Evolutionary conservation across 495 filamentous ascomycete species (phyloP), one percentile per base, ranked within the genome.

Genomic region (Podospora anserina): DNA sequence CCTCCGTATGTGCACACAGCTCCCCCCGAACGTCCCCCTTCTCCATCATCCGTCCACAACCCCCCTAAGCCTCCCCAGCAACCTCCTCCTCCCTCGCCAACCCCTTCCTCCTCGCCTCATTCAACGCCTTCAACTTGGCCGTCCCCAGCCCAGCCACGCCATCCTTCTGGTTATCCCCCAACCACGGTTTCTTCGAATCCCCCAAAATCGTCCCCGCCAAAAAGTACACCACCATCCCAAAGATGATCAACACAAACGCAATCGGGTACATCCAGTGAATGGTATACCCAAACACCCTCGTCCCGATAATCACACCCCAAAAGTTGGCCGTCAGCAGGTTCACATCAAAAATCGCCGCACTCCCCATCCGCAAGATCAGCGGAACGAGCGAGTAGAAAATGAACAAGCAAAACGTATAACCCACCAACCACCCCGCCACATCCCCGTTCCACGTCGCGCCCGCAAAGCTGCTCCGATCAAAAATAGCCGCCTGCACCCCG

Each of bases 311-410:
- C 30, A 96, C 91, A 73, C 92, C 92, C 94, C 96, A 98, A 83
- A 98, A 98, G 80, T 97, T 98, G 74, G 88, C 91, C 20, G 96
- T 99, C 63, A 99, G 83, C 75, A 99, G 82, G 32, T 89, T 92
- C 77, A 99, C 93, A 78, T 99, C 96, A 83, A 97, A 97, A 82
- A 99, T 97, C 20, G 94, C 95, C 0, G 95, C 95, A 9, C 86
- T 90, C 4, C 91, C 88, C 77, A 97, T 90, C 28, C 95, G 91
- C 80, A 97, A 88, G 69, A 98, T 82, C 61, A 97, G 82, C 19
- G 95, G 95, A 5, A 89, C 93, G 11, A 93, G 83, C 13, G 88
- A 88, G 82, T 99, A 99, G 82, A 99, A 99, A 64, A 94, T 77
- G 53, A 83, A 80, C 13, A 99, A 84, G 60, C 88, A 89, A 9